Evolutionary conservation across 768 basidiomycete species (phyloP).

Genomic region (Termitomyces sp.): DNA sequence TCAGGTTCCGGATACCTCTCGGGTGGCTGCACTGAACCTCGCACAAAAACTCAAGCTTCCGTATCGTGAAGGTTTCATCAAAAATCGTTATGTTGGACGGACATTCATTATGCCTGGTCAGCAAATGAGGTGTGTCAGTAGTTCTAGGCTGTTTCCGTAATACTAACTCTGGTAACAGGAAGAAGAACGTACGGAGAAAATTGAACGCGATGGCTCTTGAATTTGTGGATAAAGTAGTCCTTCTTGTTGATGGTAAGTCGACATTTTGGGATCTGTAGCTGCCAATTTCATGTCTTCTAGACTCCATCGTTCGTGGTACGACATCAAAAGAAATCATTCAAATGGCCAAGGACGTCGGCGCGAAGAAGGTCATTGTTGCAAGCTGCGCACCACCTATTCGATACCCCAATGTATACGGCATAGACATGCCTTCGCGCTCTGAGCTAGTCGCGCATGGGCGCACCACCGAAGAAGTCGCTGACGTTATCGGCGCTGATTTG

Average conservation of each 20-base stretch:
- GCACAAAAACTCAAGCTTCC: constrained; percentile 88
- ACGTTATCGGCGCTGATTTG: constrained; percentile 88
- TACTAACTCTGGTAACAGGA: constrained; percentile 38
- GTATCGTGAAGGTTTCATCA: constrained; percentile 97
- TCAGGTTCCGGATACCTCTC: constrained; percentile 92
- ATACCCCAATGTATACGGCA: constrained; percentile 95
- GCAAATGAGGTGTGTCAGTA: constrained; percentile 66
- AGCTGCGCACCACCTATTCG: constrained; percentile 97
- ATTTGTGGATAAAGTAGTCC: constrained; percentile 86
- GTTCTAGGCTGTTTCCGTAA: background rate
- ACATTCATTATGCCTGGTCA: constrained; percentile 99
- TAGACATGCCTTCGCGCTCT: constrained; percentile 96
- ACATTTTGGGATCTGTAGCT: background rate
- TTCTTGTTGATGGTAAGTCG: constrained; percentile 87
- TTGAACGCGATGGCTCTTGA: constrained; percentile 98
- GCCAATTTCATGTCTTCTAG: constrained; percentile 35
- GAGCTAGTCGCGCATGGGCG: constrained; percentile 90
- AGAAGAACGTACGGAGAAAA: constrained; percentile 92
- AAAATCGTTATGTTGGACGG: constrained; percentile 96
- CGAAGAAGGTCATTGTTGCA: constrained; percentile 92
- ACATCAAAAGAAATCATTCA: constrained; percentile 98
- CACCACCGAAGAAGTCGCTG: constrained; percentile 66
- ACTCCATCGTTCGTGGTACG: constrained; percentile 97
- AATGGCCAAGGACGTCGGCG: constrained; percentile 99
- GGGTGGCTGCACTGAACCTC: constrained; percentile 93